Evolutionary conservation across 106 monocot species (phyloP).

Genomic region (Narthecium ossifragum): DNA sequence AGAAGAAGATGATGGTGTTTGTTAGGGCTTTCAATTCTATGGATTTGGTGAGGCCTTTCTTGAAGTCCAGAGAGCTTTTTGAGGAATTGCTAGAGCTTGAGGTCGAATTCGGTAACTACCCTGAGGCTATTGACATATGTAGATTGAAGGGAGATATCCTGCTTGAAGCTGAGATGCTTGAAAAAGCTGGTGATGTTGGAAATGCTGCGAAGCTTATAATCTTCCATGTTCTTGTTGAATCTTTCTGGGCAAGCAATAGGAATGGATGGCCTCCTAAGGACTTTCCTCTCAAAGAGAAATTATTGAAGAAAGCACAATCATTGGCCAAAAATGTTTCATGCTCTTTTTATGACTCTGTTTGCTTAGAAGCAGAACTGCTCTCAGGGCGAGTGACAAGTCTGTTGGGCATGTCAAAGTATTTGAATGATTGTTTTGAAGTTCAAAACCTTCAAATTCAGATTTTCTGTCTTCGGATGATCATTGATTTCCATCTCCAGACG

Average conservation of each 20-base stretch:
- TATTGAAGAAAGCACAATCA: conserved; percentile 20
- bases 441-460: conserved; percentile 18
- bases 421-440: conserved; percentile 2
- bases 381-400: conserved; percentile 8
- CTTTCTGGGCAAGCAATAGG: conserved; percentile 32
- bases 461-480: conserved; percentile 29
- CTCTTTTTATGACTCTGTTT: conserved; percentile 15
- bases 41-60: conserved; percentile 20
- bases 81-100: conserved; percentile 42
- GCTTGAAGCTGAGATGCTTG: conserved; percentile 40
- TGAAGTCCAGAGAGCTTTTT: conserved; percentile 26
- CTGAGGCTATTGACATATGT: conserved; percentile 31
- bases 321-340: conserved; percentile 19
- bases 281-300: conserved; percentile 19
- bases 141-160: conserved; percentile 32
- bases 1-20: conserved; percentile 29
- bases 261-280: conserved; percentile 47
- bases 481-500: conserved; percentile 40
- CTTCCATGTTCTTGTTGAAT: conserved; percentile 23
- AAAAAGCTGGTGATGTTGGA: conserved; percentile 27
- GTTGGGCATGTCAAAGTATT: conserved; percentile 1
- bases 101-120: conserved; percentile 30
- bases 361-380: conserved; percentile 20
- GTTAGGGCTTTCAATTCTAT: conserved; percentile 39
- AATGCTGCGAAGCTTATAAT: conserved; percentile 24